phyloP scores from a whole-genome alignment of 176 grass and related monocot genomes.

The Phragmites australis region DNA sequence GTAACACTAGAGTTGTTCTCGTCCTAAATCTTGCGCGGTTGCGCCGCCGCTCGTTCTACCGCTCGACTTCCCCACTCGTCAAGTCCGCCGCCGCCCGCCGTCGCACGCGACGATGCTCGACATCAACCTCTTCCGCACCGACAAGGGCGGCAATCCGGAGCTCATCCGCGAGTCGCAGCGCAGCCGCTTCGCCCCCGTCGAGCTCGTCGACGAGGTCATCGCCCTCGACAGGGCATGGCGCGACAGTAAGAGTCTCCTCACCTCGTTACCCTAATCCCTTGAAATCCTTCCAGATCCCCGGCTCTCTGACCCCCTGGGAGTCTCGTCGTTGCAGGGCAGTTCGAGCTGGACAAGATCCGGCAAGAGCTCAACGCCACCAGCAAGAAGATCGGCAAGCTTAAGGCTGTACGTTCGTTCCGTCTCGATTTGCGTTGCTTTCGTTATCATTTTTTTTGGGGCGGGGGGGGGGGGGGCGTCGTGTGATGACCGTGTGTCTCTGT shows the following conservation, averaged over 20 bases:
- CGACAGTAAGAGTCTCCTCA: constrained; percentile 47
- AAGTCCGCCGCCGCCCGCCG: neutral
- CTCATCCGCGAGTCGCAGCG: constrained; percentile 75
- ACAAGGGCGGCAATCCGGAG: constrained; percentile 76
- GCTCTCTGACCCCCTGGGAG: neutral
- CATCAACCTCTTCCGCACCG: constrained; percentile 73
- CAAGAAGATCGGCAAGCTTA: constrained; percentile 85
- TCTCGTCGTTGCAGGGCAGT: constrained; percentile 53
- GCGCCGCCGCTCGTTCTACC: neutral
- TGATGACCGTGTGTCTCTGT: constrained; percentile 6
- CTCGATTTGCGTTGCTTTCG: neutral
- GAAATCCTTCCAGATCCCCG: neutral
- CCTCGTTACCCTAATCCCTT: neutral
- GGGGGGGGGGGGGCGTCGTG: neutral
- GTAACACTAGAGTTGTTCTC: no score
- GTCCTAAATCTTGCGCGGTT: no score
- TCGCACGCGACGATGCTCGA: constrained; percentile 61
- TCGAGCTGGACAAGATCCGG: constrained; percentile 71
- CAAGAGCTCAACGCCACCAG: constrained; percentile 85
- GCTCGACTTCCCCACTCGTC: neutral
- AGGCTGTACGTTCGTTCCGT: constrained; percentile 47
- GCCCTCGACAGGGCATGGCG: constrained; percentile 79
- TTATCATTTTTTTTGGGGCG: no score
- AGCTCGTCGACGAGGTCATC: constrained; percentile 84
- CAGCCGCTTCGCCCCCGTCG: constrained; percentile 52